A percentile compares a stretch with the other conserved stretches of the same genome.
phyloP scores from a whole-genome alignment of 306 rosid species.

The Alnus rubra region DNA sequence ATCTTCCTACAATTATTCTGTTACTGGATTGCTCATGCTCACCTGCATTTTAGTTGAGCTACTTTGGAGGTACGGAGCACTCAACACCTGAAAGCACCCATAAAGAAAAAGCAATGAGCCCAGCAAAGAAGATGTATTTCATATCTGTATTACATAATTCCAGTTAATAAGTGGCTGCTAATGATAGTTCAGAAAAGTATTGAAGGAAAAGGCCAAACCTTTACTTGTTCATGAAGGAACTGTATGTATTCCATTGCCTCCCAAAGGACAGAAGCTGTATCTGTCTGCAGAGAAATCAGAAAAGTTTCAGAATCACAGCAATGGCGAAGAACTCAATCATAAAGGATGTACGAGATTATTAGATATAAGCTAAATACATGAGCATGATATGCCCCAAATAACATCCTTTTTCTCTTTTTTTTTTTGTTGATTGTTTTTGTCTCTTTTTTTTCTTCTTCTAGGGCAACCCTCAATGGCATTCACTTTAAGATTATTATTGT shows the following conservation, averaged over 20 bases:
- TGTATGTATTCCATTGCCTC: conserved; percentile 94
- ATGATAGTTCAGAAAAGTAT: conserved; percentile 16
- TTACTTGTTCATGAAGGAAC: conserved; percentile 95
- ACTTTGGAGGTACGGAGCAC: conserved; percentile 90
- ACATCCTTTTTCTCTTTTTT: background rate
- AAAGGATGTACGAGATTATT: conserved; percentile 3
- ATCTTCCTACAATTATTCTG: background rate
- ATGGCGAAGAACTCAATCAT: conserved; percentile 12
- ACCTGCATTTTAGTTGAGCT: conserved; percentile 64
- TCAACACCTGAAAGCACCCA: conserved; percentile 63
- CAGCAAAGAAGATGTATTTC: conserved; percentile 14
- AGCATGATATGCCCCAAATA: conserved; percentile 6
- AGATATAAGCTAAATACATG: background rate
- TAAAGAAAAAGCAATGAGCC: conserved; percentile 21
- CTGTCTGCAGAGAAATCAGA: conserved; percentile 68
- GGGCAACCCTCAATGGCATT: background rate
- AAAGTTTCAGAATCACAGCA: conserved; percentile 20
- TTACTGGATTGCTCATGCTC: conserved; percentile 32
- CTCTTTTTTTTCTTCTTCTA: background rate
- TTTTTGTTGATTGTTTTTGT: background rate
- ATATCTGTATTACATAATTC: conserved; percentile 15
- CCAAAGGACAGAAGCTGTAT: conserved; percentile 88
- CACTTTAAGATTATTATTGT: background rate
- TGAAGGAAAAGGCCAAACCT: conserved; percentile 63
- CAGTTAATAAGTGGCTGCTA: conserved; percentile 5